Evolutionary conservation across 768 basidiomycete genomes (phyloP), one percentile per base, ranked within the genome.

Genomic region (Suillus clintonianus): DNA sequence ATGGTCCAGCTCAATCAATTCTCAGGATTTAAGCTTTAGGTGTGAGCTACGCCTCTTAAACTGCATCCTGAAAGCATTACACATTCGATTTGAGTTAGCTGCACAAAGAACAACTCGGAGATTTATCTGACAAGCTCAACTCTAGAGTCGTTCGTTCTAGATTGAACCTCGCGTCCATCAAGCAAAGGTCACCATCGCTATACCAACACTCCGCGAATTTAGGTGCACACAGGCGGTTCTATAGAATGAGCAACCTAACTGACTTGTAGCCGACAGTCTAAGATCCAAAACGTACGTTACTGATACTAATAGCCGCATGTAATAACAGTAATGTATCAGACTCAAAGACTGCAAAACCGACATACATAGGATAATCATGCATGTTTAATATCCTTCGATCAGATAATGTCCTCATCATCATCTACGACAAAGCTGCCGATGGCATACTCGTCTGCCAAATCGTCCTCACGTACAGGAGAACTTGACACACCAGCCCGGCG

Each of bases 361-460:
- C 19, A n/a, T 13, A 11, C 19, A n/a, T 13, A 11, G 19, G 32
- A 13, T 32, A 2, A 37, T 2, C 13, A 37, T 37, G 14, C 4
- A 58, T 58, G 27, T 34, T 8, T 17, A 15, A 50, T 17, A 50
- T 50, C 36, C 36, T 30, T 59, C 48, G 60, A 34, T 76, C 74
- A 64, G 83, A 87, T 27, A 81, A 83, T 83, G 37, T 91, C 89
- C 24, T 82, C 89, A 47, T 92, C 90, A 70, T 95, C 92, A 61
- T 81, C 85, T 14, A 95, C 92, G 17, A 95, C 85, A 68, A 95
- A 95, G 71, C 89, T 94, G 13, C 86, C 93, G 50, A 89, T 70
- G 48, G 78, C 82, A 71, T 95, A 95, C 56, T 86, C 83, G 65
- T 93, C 89, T 7, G 83, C 76, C 58, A 82, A 83, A 14, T 77